A percentile compares a stretch with the other conserved stretches of the same genome.
Conservation (phyloP, 768 basidiomycete species). For the Austroboletus festivus region DNA sequence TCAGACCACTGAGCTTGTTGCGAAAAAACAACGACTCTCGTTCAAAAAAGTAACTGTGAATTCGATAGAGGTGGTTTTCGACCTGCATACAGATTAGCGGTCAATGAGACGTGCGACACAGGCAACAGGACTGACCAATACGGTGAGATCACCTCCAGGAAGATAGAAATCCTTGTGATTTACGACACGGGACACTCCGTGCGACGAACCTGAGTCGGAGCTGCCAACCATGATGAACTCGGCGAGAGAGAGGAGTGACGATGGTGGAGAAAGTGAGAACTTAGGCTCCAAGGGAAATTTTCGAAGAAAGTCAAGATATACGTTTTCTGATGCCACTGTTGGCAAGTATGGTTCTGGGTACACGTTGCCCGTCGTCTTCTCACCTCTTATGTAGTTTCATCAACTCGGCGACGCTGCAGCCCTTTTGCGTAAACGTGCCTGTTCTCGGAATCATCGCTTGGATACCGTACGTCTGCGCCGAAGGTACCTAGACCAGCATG, state of each 20-base stretch:
- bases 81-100: constrained; percentile 42
- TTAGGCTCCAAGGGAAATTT: constrained; percentile 36
- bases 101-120: not conserved
- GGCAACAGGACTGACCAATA: constrained; percentile 43
- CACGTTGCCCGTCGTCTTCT: constrained; percentile 28
- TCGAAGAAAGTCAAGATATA: constrained; percentile 37
- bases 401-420: constrained; percentile 13
- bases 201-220: constrained; percentile 20
- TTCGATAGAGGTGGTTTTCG: constrained; percentile 49
- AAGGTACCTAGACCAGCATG: constrained; percentile 3
- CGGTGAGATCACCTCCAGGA: constrained; percentile 53
- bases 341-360: constrained; percentile 14
- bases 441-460: constrained; percentile 12
- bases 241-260: constrained; percentile 26
- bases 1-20: too few relatives aligned
- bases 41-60: constrained; percentile 58
- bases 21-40: constrained; percentile 52
- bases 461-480: constrained; percentile 1
- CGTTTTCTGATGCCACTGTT: constrained; percentile 32
- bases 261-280: constrained; percentile 24
- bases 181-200: constrained; percentile 32
- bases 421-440: constrained; percentile 29
- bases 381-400: constrained; percentile 21
- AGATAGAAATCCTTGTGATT: constrained; percentile 52
- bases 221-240: constrained; percentile 25